Evolutionary conservation across 1,284 basidiomycete genomes (phyloP), one percentile per base, ranked within the genome.

Genomic region (Irpex sp.): DNA sequence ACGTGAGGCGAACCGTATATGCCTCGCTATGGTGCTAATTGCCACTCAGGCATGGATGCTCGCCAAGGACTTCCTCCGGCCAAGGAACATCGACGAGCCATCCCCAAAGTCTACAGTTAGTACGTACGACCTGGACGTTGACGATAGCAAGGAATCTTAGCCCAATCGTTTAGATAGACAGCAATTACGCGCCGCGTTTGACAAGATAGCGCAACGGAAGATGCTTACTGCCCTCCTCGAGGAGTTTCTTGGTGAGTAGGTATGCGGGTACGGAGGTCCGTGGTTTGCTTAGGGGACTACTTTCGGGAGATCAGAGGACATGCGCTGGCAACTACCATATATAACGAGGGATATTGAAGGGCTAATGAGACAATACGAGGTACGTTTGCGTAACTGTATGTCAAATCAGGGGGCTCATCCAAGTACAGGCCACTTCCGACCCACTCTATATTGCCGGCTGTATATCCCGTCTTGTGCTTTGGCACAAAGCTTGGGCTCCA

Each of bases 401-500:
- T 34, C 31, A 34, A 34, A 6, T 34, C 31, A 1, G 31, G 31
- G 31, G 6, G 31, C 31, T 34, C 6, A 34, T 34, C 3, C 3
- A 34, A 34, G 31, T 6, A 34, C 60, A 89, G 88, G 72, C 73
- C 58, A 78, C 77, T 47, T 73, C 75, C 21, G 81, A 87, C 63
- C 76, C 82, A 0, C 73, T 78, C 57, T 71, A 82, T 36, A 79
- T 91, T 13, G 78, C 78, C 6, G 74, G 75, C 51, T 81, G 91
- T 38, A 76, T 91, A 1, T 78, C 79, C 64, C 79, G 86, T 48
- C 72, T 90, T 7, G 76, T 84, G 17, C 81, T 86, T 37, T 91
- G 89, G 90, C 88, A 86, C 70, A 80, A 79, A 38, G 81, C 83
- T 15, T 91, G 89, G 88, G 77, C 80, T 31, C 88, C 88, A 1